Base-by-base conservation (phyloP, 768 basidiomycete genomes). In the Scleroderma citrinum region DNA sequence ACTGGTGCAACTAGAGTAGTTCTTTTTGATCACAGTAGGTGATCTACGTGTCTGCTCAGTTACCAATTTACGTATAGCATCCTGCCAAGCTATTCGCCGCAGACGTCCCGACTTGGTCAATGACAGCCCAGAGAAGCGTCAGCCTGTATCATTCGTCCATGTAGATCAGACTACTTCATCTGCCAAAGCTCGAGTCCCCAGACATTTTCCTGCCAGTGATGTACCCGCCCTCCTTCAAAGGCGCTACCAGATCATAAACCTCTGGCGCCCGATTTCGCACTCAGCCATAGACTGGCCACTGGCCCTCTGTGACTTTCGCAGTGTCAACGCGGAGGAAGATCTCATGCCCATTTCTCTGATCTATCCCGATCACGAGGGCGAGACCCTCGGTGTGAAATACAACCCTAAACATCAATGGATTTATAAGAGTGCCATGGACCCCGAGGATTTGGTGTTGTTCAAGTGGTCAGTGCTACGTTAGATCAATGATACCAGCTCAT, bases 201-300 rank as follows among this genome's bases (percentile, higher is more conserved):
- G 71, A 5, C 78, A 81, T 53, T 69, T 81, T 10, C 77, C 77
- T 14, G 60, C 70, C 0, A 59, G 58, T 1, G 77, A 81, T 3
- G 78, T 59, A 0, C 62, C 69, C 3, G 64, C 63, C 14, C 69
- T 80, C 29, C 61, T 80, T 14, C 61, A 70, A 49, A 67, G 69
- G 17, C 73, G 78, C 1, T 79, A 77, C 43, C 78, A 80, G 48
- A 78, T 82, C 29, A 74, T 82, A 50, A 82, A 81, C 54, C 68
- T 82, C 23, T 82, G 81, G 81, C 67, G 81, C 3, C 79, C 81
- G 5, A 80, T 81, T 42, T 59, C 56, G 1, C 60, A 75, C 50
- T 59, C 73, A 0, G 79, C 76, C 0, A 42, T 67, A 7, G 79
- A 81, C 51, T 74, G 69, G 69, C 80, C 80, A 0, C 64, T 81